Conservation (phyloP, 129 eudicot species). For the Escallonia rubra region DNA sequence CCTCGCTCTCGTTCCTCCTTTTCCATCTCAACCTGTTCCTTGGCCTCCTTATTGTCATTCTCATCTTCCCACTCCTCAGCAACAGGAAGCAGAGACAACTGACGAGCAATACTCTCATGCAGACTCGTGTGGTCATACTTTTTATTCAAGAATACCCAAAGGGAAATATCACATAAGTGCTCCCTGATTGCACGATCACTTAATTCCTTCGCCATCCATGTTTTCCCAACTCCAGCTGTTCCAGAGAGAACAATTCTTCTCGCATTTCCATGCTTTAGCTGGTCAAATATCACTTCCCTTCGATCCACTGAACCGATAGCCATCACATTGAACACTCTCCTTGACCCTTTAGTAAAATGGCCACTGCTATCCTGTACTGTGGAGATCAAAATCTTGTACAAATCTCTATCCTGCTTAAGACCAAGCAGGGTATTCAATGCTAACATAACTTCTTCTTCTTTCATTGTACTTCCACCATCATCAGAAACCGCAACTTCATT, state of each 20-base stretch:
- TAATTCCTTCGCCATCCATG: slow-evolving; percentile 35
- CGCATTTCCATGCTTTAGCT: not conserved
- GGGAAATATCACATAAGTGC: not conserved
- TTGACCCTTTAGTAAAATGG: too few relatives aligned
- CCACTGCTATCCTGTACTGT: not conserved
- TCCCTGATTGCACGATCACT: slow-evolving; percentile 8
- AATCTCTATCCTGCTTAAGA: not conserved
- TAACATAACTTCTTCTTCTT: not conserved
- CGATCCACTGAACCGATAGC: too few relatives aligned
- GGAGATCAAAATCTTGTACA: slow-evolving; percentile 6
- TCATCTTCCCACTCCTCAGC: slow-evolving; percentile 28
- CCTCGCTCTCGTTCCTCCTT: not conserved
- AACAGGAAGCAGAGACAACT: slow-evolving; percentile 21
- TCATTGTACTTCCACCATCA: not conserved
- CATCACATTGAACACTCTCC: too few relatives aligned
- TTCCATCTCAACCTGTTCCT: not conserved
- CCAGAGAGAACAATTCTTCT: slow-evolving; percentile 20
- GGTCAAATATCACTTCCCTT: not conserved
- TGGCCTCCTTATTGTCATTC: not conserved
- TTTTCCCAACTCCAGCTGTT: slow-evolving; percentile 29
- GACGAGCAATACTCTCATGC: slow-evolving; percentile 27
- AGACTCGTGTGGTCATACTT: slow-evolving; percentile 13
- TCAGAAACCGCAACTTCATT: too few relatives aligned
- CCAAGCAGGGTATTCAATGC: not conserved
- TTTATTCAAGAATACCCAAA: slow-evolving; percentile 32